Conservation (phyloP, 345 rosid genomes). For the Cochlearia excelsa region DNA sequence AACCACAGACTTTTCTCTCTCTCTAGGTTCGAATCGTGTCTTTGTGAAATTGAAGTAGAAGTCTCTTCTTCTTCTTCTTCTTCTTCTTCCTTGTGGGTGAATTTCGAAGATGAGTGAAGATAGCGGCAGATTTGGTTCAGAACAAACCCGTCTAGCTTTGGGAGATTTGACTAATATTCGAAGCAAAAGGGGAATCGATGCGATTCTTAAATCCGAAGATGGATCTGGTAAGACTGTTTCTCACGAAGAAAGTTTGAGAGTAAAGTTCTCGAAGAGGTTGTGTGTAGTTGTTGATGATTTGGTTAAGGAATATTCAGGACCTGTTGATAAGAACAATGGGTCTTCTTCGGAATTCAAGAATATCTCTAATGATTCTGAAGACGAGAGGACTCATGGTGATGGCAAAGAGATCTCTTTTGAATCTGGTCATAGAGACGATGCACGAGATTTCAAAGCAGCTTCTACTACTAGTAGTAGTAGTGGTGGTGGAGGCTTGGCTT, state of each 20-base stretch:
- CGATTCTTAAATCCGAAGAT: constrained; percentile 42
- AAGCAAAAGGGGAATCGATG: constrained; percentile 49
- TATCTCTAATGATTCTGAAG: constrained; percentile 25
- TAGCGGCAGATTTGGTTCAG: constrained; percentile 34
- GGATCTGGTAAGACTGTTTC: constrained; percentile 27
- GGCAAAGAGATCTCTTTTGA: too few relatives aligned
- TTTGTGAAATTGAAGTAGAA: too few relatives aligned
- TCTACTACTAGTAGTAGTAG: too few relatives aligned
- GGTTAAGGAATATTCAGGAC: constrained; percentile 41
- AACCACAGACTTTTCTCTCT: too few relatives aligned
- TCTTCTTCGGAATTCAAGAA: constrained; percentile 22
- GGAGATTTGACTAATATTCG: constrained; percentile 66
- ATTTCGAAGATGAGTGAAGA: constrained; percentile 60
- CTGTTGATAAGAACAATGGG: constrained; percentile 29
- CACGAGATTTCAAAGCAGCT: constrained; percentile 11
- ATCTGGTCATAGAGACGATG: constrained; percentile 4
- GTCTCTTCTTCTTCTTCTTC: too few relatives aligned
- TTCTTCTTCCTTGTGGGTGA: too few relatives aligned
- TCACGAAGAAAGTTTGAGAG: constrained; percentile 33
- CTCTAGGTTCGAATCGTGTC: too few relatives aligned
- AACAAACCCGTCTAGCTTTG: constrained; percentile 39
- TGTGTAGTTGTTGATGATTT: constrained; percentile 53
- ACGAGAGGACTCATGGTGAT: constrained; percentile 33
- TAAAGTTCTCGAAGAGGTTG: constrained; percentile 39
- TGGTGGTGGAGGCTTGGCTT: constrained; percentile 30